Evolutionary conservation across 1,139 yeast species (phyloP).

Genomic region (Saccharomyces hybrid): DNA sequence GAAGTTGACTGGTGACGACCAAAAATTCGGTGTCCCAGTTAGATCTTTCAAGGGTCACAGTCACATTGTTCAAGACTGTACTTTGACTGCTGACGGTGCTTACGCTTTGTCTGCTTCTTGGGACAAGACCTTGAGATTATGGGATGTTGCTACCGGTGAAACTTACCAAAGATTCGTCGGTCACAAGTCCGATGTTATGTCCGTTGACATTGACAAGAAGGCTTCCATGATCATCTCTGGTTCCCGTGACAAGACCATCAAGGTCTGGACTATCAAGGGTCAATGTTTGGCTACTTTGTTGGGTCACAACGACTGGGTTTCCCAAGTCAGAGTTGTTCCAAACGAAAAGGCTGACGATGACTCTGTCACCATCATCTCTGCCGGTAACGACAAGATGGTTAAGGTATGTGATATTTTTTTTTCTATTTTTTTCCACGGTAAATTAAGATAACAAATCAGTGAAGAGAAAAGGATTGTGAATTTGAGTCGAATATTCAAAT

Average conservation of each 20-base stretch:
- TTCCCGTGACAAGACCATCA: slow-evolving; percentile 98
- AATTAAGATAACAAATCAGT: background rate
- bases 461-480: background rate
- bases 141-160: slow-evolving; percentile 96
- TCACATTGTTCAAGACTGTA: slow-evolving; percentile 97
- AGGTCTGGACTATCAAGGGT: slow-evolving; percentile 99
- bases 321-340: slow-evolving; percentile 79
- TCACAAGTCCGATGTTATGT: slow-evolving; percentile 94
- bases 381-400: slow-evolving; percentile 98
- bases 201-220: slow-evolving; percentile 93
- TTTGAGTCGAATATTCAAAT: slow-evolving; percentile 33
- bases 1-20: slow-evolving; percentile 97
- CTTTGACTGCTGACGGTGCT: slow-evolving; percentile 96
- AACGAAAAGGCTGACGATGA: slow-evolving; percentile 41
- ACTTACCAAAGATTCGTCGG: slow-evolving; percentile 94
- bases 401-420: slow-evolving; percentile 66
- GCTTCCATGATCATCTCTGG: slow-evolving; percentile 98
- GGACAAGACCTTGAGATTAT: slow-evolving; percentile 98
- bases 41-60: slow-evolving; percentile 97
- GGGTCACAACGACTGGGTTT: slow-evolving; percentile 99
- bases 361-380: slow-evolving; percentile 76
- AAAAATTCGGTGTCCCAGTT: slow-evolving; percentile 97
- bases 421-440: slow-evolving; percentile 11
- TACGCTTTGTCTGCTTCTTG: slow-evolving; percentile 98
- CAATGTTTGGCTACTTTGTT: slow-evolving; percentile 89